phyloP scores from a whole-genome alignment of 208 protist genomes.

The Phytomonas francai region DNA sequence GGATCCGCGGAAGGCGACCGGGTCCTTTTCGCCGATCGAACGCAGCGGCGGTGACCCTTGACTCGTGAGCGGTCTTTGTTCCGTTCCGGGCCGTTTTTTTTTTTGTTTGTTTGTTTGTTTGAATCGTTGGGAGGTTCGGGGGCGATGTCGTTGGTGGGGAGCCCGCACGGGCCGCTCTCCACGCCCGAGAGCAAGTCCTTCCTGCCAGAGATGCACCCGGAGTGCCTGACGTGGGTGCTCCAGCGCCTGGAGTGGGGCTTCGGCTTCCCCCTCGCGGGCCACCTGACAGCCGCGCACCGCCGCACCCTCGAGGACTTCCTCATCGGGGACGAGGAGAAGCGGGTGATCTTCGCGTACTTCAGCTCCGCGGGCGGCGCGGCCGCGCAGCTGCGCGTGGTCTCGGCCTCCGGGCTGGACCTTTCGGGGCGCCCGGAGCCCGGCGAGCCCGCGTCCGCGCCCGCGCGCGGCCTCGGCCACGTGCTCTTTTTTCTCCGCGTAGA shows the following conservation, averaged over 20 bases:
- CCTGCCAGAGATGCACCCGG: conserved; percentile 59
- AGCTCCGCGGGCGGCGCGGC: conserved; percentile 10
- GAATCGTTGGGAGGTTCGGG: too few relatives aligned
- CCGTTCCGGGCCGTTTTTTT: too few relatives aligned
- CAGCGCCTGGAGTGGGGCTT: conserved; percentile 54
- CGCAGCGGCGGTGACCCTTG: too few relatives aligned
- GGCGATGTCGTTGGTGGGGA: too few relatives aligned
- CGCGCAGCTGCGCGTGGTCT: conserved; percentile 2
- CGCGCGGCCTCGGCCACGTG: conserved; percentile 41
- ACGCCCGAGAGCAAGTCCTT: conserved; percentile 8
- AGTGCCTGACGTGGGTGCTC: conserved; percentile 77
- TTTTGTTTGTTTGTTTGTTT: too few relatives aligned
- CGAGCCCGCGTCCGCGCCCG: conserved; percentile 28
- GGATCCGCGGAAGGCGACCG: too few relatives aligned
- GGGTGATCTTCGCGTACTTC: conserved; percentile 74
- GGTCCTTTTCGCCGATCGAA: too few relatives aligned
- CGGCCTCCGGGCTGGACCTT: neutral
- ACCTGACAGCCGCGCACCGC: conserved; percentile 41
- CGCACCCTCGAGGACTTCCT: conserved; percentile 76
- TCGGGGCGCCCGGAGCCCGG: conserved; percentile 14
- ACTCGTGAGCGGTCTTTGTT: too few relatives aligned
- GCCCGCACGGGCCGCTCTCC: neutral
- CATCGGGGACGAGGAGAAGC: conserved; percentile 67
- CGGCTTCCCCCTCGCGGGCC: conserved; percentile 21
- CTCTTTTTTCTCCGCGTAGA: conserved; percentile 76